Evolutionary conservation across 257 asterid species (phyloP).

Genomic region (Plantago ovata): DNA sequence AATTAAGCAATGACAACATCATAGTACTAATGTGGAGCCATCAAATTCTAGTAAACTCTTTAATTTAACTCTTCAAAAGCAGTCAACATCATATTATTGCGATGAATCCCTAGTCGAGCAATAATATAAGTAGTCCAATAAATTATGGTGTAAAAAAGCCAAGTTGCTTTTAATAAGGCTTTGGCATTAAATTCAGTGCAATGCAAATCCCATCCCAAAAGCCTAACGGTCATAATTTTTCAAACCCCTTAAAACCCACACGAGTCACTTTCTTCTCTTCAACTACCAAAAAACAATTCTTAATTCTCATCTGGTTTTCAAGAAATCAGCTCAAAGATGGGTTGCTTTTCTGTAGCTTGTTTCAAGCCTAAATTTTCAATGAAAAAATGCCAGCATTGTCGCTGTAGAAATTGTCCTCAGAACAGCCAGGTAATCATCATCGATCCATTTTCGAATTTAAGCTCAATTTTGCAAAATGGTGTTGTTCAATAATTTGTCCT

Average conservation of each 20-base stretch:
- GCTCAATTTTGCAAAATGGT: background rate
- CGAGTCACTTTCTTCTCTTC: too few relatives aligned
- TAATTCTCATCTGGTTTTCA: background rate
- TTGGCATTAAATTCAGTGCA: background rate
- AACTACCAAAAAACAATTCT: too few relatives aligned
- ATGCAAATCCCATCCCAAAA: conserved; percentile 11
- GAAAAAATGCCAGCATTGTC: conserved; percentile 4
- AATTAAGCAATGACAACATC: too few relatives aligned
- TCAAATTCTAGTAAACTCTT: too few relatives aligned
- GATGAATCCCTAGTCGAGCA: too few relatives aligned
- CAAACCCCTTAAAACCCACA: conserved; percentile 10
- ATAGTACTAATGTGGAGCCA: too few relatives aligned
- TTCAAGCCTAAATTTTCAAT: conserved; percentile 25
- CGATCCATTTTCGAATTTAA: background rate
- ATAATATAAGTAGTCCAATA: too few relatives aligned
- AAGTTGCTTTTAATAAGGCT: background rate
- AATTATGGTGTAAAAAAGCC: background rate
- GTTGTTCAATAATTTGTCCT: too few relatives aligned
- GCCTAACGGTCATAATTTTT: conserved; percentile 42
- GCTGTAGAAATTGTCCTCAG: conserved; percentile 1
- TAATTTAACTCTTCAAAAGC: too few relatives aligned
- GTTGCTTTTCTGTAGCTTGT: conserved; percentile 36
- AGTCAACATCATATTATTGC: too few relatives aligned
- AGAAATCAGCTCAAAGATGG: conserved; percentile 25
- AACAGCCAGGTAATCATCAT: conserved; percentile 11